These are phyloP conservation scores for Samsoniella hepiali DNA, from an alignment of 2,329 filamentous ascomycete species.

Conservation along the genomic window DNA sequence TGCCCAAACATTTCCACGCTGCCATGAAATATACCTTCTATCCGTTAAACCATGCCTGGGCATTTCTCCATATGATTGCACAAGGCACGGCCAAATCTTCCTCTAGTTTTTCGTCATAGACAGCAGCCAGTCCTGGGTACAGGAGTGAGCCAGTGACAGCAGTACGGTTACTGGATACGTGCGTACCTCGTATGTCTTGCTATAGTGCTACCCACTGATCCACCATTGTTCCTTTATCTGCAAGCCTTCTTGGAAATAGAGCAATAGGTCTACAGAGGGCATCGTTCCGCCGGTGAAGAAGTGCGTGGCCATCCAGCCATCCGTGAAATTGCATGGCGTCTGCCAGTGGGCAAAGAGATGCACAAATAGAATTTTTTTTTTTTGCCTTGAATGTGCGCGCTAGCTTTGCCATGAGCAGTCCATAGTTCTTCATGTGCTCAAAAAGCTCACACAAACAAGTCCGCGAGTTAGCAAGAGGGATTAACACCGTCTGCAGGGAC, in stretches of 20 bases:
- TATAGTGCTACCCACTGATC: slow-evolving; percentile 66
- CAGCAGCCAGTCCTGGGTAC: slow-evolving; percentile 54
- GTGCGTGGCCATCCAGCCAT: slow-evolving; percentile 70
- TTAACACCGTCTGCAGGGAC: neutral
- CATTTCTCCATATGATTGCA: slow-evolving; percentile 62
- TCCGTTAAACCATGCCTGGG: slow-evolving; percentile 61
- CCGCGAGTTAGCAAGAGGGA: neutral
- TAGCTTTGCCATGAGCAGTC: slow-evolving; percentile 63
- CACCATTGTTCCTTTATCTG: slow-evolving; percentile 58
- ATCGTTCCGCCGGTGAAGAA: slow-evolving; percentile 74
- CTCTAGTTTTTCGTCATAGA: slow-evolving; percentile 58
- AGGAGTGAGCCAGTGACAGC: slow-evolving; percentile 8
- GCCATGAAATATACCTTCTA: slow-evolving; percentile 74
- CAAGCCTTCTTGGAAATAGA: slow-evolving; percentile 64
- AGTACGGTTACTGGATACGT: slow-evolving; percentile 23
- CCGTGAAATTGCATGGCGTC: slow-evolving; percentile 67
- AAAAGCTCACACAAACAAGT: slow-evolving; percentile 38
- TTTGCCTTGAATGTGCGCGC: slow-evolving; percentile 54
- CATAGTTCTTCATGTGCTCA: slow-evolving; percentile 76
- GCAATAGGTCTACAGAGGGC: slow-evolving; percentile 62
- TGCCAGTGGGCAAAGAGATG: slow-evolving; percentile 64
- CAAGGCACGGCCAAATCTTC: slow-evolving; percentile 52
- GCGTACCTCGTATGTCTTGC: slow-evolving; percentile 61
- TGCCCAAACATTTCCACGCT: slow-evolving; percentile 66
- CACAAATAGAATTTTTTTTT: slow-evolving; percentile 67